A percentile compares a stretch with the other conserved stretches of the same genome.
Evolutionary conservation across 192 early-diverging fungal genomes (phyloP).

Genomic region (Coemansia sp.): DNA sequence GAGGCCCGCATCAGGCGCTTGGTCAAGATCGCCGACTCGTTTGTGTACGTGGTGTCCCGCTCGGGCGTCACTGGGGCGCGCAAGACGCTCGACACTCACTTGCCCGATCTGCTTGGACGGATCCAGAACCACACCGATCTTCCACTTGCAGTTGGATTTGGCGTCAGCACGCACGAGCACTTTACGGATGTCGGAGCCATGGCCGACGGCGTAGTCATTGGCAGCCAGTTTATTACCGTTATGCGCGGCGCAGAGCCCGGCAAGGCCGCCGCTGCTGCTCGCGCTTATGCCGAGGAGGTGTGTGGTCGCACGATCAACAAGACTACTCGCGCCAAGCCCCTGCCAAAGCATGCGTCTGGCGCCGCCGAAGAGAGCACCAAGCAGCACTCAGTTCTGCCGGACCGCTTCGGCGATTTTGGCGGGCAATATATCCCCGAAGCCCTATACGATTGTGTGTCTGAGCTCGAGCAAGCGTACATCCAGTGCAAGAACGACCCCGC

Average conservation of each 20-base stretch:
- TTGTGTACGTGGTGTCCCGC: slow-evolving; percentile 94
- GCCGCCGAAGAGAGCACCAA: slow-evolving; percentile 14
- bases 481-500: slow-evolving; percentile 78
- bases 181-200: slow-evolving; percentile 80
- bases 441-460: slow-evolving; percentile 90
- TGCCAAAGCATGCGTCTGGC: slow-evolving; percentile 16
- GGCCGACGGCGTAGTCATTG: slow-evolving; percentile 96
- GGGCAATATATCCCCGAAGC: slow-evolving; percentile 98
- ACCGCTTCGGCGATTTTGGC: slow-evolving; percentile 93
- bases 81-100: slow-evolving; percentile 61
- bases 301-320: slow-evolving; percentile 43
- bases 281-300: slow-evolving; percentile 57
- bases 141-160: slow-evolving; percentile 96
- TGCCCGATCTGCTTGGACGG: slow-evolving; percentile 70
- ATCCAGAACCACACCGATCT: slow-evolving; percentile 78
- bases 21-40: slow-evolving; percentile 81
- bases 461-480: slow-evolving; percentile 84
- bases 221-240: slow-evolving; percentile 84
- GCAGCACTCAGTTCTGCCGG: slow-evolving; percentile 59
- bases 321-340: slow-evolving; percentile 26
- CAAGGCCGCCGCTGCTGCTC: slow-evolving; percentile 47
- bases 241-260: slow-evolving; percentile 61
- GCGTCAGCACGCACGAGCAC: slow-evolving; percentile 87
- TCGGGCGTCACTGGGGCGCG: slow-evolving; percentile 93
- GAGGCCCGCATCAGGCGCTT: slow-evolving; percentile 78